phyloP scores from a whole-genome alignment of 345 rosid genomes.

The Ceriops tagal region DNA sequence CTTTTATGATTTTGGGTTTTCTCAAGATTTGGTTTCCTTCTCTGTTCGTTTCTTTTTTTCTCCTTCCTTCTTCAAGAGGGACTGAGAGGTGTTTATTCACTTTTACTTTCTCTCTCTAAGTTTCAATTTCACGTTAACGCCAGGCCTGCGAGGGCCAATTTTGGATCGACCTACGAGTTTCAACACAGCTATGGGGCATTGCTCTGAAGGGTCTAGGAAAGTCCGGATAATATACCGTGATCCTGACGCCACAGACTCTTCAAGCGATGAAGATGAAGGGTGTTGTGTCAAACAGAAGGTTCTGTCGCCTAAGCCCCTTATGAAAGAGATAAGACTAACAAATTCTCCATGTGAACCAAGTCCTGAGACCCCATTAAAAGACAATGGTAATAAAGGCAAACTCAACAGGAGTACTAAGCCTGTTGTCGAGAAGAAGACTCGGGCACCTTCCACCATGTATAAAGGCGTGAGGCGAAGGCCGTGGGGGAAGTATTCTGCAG shows the following conservation, averaged over 20 bases:
- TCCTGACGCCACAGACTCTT: conserved; percentile 49
- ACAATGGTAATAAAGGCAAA: conserved; percentile 1
- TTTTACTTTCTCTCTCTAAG: neutral
- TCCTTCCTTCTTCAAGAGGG: neutral
- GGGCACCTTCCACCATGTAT: conserved; percentile 10
- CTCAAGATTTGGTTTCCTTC: neutral
- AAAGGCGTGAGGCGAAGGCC: conserved; percentile 52
- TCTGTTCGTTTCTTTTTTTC: neutral
- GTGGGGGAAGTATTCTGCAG: conserved; percentile 50
- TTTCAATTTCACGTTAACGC: conserved; percentile 16
- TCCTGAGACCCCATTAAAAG: neutral
- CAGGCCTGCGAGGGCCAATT: conserved; percentile 22
- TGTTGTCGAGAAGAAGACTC: conserved; percentile 9
- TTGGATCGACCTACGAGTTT: conserved; percentile 14
- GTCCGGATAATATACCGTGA: conserved; percentile 38
- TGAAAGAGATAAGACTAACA: conserved; percentile 31
- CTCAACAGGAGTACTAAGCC: neutral
- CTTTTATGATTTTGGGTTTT: conserved; percentile 12
- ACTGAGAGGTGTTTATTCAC: neutral
- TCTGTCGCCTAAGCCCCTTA: conserved; percentile 11
- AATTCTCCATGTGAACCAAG: neutral
- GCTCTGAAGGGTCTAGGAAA: conserved; percentile 17
- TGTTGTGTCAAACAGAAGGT: neutral
- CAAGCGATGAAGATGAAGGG: conserved; percentile 37
- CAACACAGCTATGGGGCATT: conserved; percentile 4